Evolutionary conservation across 106 monocot species (phyloP).

Genomic region (Vanilla planifolia): DNA sequence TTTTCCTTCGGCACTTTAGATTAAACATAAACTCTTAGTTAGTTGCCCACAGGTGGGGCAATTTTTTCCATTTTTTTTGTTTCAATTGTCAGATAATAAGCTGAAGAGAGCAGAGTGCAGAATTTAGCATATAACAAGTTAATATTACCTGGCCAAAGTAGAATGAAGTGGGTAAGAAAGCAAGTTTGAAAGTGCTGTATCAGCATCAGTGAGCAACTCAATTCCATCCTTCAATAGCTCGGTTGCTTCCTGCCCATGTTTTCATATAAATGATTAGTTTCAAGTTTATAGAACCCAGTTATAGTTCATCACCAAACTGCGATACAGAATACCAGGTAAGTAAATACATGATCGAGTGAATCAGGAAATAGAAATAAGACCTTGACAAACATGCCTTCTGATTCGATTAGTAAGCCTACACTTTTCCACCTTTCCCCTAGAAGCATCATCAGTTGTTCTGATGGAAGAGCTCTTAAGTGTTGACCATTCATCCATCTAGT

Average conservation of each 20-base stretch:
- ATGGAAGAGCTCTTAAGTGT: slow-evolving; percentile 78
- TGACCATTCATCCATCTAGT: slow-evolving; percentile 98
- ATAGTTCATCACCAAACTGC: neutral
- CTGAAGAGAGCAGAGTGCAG: neutral
- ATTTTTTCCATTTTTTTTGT: too few species aligned
- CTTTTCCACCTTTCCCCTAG: slow-evolving; percentile 79
- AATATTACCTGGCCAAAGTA: slow-evolving; percentile 61
- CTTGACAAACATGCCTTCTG: slow-evolving; percentile 72
- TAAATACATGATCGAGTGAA: neutral
- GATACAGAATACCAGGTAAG: neutral
- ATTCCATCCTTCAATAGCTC: slow-evolving; percentile 86
- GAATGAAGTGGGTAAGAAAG: slow-evolving; percentile 81
- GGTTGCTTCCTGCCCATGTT: slow-evolving; percentile 67
- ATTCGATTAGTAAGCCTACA: slow-evolving; percentile 61
- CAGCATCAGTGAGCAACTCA: slow-evolving; percentile 81
- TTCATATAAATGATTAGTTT: too few species aligned
- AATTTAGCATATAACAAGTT: neutral
- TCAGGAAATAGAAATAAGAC: slow-evolving; percentile 18
- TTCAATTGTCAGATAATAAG: too few species aligned
- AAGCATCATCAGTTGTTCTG: slow-evolving; percentile 44
- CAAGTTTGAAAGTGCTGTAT: slow-evolving; percentile 56
- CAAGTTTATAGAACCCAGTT: neutral
- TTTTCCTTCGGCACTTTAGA: slow-evolving; percentile 73
- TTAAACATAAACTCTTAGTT: too few species aligned
- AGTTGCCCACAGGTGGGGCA: too few species aligned